A percentile compares a stretch with the other conserved stretches of the same genome.
Evolutionary conservation across 2,329 filamentous ascomycete genomes (phyloP).

Genomic region (Fulvia fulva): DNA sequence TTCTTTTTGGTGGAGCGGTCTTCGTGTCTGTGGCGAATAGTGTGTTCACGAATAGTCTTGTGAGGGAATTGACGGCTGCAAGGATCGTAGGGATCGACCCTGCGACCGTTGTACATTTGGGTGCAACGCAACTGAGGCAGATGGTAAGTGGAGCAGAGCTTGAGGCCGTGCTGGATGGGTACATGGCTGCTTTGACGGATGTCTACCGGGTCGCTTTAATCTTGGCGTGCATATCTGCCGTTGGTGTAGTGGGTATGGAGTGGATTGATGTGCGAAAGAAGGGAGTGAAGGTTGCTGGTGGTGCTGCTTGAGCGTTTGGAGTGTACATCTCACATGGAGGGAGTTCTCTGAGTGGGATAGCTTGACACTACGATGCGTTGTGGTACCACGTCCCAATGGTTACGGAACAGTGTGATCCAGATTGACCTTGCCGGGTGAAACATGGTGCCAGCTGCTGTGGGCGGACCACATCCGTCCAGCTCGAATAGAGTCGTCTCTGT

Average conservation of each 20-base stretch:
- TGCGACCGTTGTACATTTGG: slow-evolving; percentile 36
- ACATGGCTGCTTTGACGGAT: slow-evolving; percentile 57
- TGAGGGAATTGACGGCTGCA: neutral
- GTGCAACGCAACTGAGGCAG: slow-evolving; percentile 56
- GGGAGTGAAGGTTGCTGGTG: no score
- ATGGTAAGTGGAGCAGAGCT: slow-evolving; percentile 50
- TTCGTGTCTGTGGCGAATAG: neutral
- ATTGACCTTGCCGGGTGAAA: no score
- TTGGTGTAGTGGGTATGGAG: slow-evolving; percentile 55
- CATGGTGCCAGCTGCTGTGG: no score
- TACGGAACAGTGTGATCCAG: no score
- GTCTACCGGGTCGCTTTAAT: slow-evolving; percentile 58
- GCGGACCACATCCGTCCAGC: no score
- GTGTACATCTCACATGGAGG: no score
- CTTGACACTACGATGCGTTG: no score
- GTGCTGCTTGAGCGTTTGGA: no score
- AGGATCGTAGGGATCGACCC: neutral
- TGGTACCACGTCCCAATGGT: no score
- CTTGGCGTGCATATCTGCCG: slow-evolving; percentile 49
- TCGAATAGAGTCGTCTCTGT: no score
- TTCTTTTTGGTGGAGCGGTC: slow-evolving; percentile 2
- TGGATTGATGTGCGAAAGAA: slow-evolving; percentile 42
- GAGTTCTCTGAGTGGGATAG: no score
- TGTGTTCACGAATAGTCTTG: neutral
- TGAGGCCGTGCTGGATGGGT: slow-evolving; percentile 54